Evolutionary conservation across 1,284 basidiomycete genomes (phyloP), one percentile per base, ranked within the genome.

Genomic region (Leccinum pachyderme): DNA sequence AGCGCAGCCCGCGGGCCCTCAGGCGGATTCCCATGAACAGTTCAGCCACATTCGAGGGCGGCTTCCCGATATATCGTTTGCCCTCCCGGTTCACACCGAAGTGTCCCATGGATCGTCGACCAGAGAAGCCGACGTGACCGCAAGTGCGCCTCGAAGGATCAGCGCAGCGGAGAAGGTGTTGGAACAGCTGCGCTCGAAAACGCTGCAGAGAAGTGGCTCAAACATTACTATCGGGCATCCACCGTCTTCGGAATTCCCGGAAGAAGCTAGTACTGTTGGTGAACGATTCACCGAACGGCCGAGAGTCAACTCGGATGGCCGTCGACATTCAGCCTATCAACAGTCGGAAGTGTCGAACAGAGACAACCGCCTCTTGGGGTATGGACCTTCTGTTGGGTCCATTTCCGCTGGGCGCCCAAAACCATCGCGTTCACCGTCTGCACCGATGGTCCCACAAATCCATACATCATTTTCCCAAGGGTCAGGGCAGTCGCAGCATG

Each of bases 131-230:
- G 58, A 62, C n/a, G 33, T 52, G 41, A 44, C 51, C 15, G 54
- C 37, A 45, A 52, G 28, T 13, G 41, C 49, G 7, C 57, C 58
- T 5, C 75, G 80, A 54, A 70, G 80, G 55, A 72, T 78, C 5
- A 84, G 82, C 52, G 81, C 80, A 7, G 83, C 83, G 0, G 83
- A 85, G 62, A 79, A 77, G 54, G 77, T 81, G 4, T 67, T 85
- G 5, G 83, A 83, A 60, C 80, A 83, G 56, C 68, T 85, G 15
- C 75, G 81, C 25, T 79, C 69, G 57, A 73, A 79, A 51, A 81
- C 82, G 51, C 77, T 80, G 53, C 76, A 78, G 62, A 67, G 66
- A 49, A 56, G 65, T 18, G 60, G 69, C 25, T 59, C 72, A 11
- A 77, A 67, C 37, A 71, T 75, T 6, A 76, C 54, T 2, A n/a